Evolutionary conservation across 2,329 filamentous ascomycete genomes (phyloP).

Genomic region (Akanthomyces dipterigenus): DNA sequence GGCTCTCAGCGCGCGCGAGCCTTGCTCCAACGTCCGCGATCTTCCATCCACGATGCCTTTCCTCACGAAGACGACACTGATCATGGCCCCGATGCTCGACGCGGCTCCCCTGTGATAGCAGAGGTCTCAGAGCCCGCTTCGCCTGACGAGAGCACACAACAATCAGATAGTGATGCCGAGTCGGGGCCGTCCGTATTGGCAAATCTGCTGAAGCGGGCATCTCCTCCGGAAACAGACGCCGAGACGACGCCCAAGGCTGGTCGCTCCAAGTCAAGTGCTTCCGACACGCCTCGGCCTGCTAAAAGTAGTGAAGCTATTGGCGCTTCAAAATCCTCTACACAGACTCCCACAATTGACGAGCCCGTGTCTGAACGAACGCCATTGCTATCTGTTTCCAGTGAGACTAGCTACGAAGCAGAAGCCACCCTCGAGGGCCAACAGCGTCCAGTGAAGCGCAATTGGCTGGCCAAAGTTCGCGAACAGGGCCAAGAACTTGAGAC

Average conservation of each 20-base stretch:
- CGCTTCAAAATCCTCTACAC: background rate
- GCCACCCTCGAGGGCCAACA: conserved; percentile 48
- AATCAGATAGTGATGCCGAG: conserved; percentile 15
- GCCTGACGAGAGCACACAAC: conserved; percentile 27
- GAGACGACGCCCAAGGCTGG: conserved; percentile 9
- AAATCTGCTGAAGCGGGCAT: conserved; percentile 43
- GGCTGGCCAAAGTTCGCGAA: conserved; percentile 28
- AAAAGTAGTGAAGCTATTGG: conserved; percentile 1
- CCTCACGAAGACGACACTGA: conserved; percentile 18
- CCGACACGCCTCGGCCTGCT: background rate
- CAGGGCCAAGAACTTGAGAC: conserved; percentile 27
- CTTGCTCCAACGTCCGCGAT: conserved; percentile 35
- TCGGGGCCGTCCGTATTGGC: conserved; percentile 37
- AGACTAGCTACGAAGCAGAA: conserved; percentile 23
- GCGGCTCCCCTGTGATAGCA: conserved; percentile 44
- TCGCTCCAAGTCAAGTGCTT: background rate
- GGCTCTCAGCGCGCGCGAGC: conserved; percentile 39
- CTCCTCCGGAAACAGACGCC: conserved; percentile 25
- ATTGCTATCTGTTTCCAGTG: conserved; percentile 32
- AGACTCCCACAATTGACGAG: conserved; percentile 11
- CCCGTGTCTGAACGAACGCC: conserved; percentile 39
- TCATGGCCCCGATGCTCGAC: conserved; percentile 19
- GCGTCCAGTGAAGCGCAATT: conserved; percentile 22
- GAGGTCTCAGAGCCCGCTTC: conserved; percentile 56
- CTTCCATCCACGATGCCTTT: conserved; percentile 24